Base-by-base conservation (phyloP, 2,329 filamentous ascomycete genomes). In the Calonectria fujianensis region DNA sequence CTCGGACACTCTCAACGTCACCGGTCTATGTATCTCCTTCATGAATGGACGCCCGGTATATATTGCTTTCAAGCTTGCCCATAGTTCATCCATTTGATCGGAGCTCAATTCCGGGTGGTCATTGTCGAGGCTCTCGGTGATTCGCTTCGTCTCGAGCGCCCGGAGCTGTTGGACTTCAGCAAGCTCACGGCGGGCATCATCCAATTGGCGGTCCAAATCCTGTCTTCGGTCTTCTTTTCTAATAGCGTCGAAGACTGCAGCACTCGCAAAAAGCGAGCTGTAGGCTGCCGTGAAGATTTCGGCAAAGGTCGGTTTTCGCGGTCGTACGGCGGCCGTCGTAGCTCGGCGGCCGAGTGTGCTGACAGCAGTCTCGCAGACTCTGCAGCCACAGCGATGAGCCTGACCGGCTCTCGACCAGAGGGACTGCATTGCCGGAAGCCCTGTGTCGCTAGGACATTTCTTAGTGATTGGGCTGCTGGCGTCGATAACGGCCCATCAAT, bases 371-470 rank as follows among this genome's bases (percentile, higher is more conserved):
- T 90, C 84, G 85, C 92, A 94, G 80, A 90, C 87, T 78, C 90
- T 88, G 86, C 92, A 94, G 84, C 89, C 89, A 86, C 92, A 94
- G 80, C 90, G 88, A 84, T 90, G 90, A 85, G 89, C 89, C 88
- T 90, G 90, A 80, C 90, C 88, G 86, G 91, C 90, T 86, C 92
- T 90, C 84, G 91, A 92, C 92, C 93, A 93, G 79, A 95, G 83
- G 77, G 89, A 88, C 85, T 91, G 91, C 94, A 95, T 96, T 82
- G 83, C 86, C 78, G 82, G 64, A 18, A 8, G 31, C 67, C 10
- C 37, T 35, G 48, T 29, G 69, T 11, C 64, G 48, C 73, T 72
- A 81, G 61, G 75, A 73, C 82, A 83, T 84, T 66, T 75, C 75
- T 74, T 66, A 50, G n/a, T 29, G 74, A 69, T 75, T 77, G 74